Evolutionary conservation across 2,329 filamentous ascomycete species (phyloP), one percentile per base, ranked within the genome.

Genomic region (Diaporthe australafricana): DNA sequence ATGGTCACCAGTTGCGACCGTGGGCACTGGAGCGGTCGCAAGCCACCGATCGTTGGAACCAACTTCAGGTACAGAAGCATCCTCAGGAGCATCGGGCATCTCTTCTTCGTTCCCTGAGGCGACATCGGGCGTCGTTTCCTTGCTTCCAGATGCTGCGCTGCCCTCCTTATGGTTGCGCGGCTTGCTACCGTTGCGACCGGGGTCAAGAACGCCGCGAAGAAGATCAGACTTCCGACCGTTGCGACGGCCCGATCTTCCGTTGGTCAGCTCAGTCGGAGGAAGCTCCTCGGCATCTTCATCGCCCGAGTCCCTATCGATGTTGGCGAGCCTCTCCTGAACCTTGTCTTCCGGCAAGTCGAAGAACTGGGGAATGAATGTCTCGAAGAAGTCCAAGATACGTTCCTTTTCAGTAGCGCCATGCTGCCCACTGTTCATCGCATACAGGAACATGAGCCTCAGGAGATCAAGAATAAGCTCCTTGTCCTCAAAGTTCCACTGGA

Each of bases 111-210:
- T 92, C 35, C 89, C 90, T 1, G 93, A 95, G n/a, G 86, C 90
- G 27, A 92, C 89, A 77, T 97, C 95, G 0, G 96, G 96, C 0
- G 95, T 98, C 0, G 93, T 95, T 77, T 96, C 95, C 78, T 97
- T 94, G 83, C 94, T 98, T 17, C 89, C 91, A 30, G 93, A 92
- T 1, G 90, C 90, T n/a, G 90, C 86, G 76, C 93, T 96, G 74
- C 92, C 93, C 74, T 96, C 94, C 78, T 96, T 95, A 68, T 94
- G 92, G 57, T 87, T 89, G 50, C 92, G 89, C 30, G 89, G 87
- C 75, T 89, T 89, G 81, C 91, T 93, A 72, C 93, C 92, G 76
- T 92, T 92, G 73, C 93, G 91, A 48, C 88, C 87, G 25, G 88
- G 93, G 78, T 98, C 95, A 42, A 99, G 89, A 52, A 98, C 94